phyloP scores from a whole-genome alignment of 108 stramenopile genomes.

The Nitzschia inconspicua region DNA sequence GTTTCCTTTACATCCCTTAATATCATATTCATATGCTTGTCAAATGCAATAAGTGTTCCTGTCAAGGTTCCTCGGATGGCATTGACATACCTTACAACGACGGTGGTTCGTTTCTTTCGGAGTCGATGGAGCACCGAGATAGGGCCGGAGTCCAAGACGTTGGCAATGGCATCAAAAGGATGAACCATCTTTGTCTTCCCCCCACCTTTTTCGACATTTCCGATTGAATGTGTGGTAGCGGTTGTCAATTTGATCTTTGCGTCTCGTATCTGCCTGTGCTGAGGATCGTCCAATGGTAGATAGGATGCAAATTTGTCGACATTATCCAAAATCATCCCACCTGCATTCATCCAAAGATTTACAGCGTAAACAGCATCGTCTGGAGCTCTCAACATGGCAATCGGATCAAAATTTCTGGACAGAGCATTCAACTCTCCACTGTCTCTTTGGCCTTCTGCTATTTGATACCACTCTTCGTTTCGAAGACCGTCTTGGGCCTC shows the following conservation, averaged over 20 bases:
- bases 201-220: slow-evolving; percentile 8
- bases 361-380: slow-evolving; percentile 10
- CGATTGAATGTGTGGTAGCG: neutral
- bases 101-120: slow-evolving; percentile 45
- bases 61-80: slow-evolving; percentile 77
- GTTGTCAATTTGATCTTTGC: neutral
- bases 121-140: slow-evolving; percentile 53
- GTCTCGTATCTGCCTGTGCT: slow-evolving; percentile 6
- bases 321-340: slow-evolving; percentile 13
- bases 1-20: slow-evolving; percentile 75
- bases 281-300: slow-evolving; percentile 38
- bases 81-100: slow-evolving; percentile 72
- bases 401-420: slow-evolving; percentile 59
- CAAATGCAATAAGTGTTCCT: slow-evolving; percentile 70
- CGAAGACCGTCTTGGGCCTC: neutral
- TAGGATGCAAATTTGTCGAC: slow-evolving; percentile 17
- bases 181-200: slow-evolving; percentile 13
- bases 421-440: slow-evolving; percentile 60
- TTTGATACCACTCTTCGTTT: slow-evolving; percentile 52
- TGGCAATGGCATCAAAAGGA: slow-evolving; percentile 47
- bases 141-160: slow-evolving; percentile 50
- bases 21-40: slow-evolving; percentile 83
- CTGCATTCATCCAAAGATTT: slow-evolving; percentile 52
- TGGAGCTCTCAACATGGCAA: slow-evolving; percentile 35
- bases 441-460: slow-evolving; percentile 27